Evolutionary conservation across 2,329 filamentous ascomycete genomes (phyloP).

Genomic region (Mycosphaerella arachidis): DNA sequence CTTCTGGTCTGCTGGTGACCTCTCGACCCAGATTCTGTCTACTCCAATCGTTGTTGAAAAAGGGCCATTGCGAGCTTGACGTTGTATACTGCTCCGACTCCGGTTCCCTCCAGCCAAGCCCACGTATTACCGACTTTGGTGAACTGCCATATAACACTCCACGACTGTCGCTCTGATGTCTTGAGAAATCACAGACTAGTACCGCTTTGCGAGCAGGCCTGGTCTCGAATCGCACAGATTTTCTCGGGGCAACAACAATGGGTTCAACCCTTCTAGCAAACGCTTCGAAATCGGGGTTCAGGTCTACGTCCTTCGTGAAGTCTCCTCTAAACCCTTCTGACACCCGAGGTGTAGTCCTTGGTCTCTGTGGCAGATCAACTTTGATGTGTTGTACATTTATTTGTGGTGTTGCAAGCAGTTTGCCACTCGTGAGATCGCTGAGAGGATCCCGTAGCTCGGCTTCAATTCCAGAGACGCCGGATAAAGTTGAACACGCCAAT

Average conservation of each 20-base stretch:
- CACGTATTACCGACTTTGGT: not conserved
- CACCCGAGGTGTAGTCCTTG: not conserved
- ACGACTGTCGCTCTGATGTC: not conserved
- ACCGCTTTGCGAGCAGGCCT: not conserved
- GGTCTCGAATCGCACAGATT: not conserved
- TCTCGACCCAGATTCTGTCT: not conserved
- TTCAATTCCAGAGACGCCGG: constrained; percentile 10
- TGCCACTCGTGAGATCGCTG: constrained; percentile 1
- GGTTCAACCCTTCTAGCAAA: not conserved
- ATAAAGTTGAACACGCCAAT: constrained; percentile 14
- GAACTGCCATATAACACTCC: not conserved
- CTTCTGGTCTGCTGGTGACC: not conserved
- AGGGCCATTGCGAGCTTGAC: not conserved
- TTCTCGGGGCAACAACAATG: not conserved
- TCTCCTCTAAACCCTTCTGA: not conserved
- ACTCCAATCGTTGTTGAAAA: not conserved
- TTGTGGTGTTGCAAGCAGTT: constrained; percentile 5
- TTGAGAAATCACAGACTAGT: not conserved
- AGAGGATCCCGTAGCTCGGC: constrained; percentile 7
- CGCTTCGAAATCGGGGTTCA: not conserved
- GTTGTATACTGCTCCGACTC: not conserved
- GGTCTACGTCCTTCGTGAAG: constrained; percentile 1
- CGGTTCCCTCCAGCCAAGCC: not conserved
- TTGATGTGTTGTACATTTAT: not conserved
- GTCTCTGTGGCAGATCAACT: not conserved